Evolutionary conservation across 306 rosid genomes (phyloP), one percentile per base, ranked within the genome.

Genomic region (Lathyrus oleraceus): DNA sequence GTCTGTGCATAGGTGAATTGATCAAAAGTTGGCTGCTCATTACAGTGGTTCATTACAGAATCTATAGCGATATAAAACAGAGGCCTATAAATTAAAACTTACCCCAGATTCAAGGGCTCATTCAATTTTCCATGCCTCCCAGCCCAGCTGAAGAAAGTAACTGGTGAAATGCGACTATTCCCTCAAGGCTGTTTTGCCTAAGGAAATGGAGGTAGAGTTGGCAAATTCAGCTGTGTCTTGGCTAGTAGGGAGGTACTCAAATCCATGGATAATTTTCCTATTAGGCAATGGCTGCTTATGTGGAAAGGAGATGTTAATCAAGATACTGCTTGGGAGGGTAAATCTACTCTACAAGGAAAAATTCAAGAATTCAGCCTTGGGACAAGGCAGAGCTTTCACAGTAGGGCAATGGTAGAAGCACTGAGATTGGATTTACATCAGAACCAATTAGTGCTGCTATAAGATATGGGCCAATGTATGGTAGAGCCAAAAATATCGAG

Each of bases 111-210:
- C 45, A 60, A 32, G 45, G 19, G 20, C 13, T 16, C 23, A 11
- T 60, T 43, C 65, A 60, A 44, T 35, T 60, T 36, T 60, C n/a
- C 65, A 60, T 35, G 65, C 12, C 65, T 60, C 45, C 9, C 27
- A 32, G 45, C 45, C 4, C 27, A 35, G 45, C n/a, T 16, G 45
- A 60, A 32, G 23, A 60, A 60, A 25, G n/a, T 8, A 35, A n/a
- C 17, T 60, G 25, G n/a, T 16, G 45, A 32, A 32, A 5, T 9
- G 38, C 38, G 9, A 32, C n/a, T n/a, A n/a, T n/a, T n/a, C n/a
- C n/a, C n/a, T n/a, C n/a, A n/a, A n/a, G n/a, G n/a, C n/a, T n/a
- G n/a, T n/a, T n/a, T n/a, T n/a, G n/a, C n/a, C n/a, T n/a, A n/a
- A n/a, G n/a, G n/a, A n/a, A n/a, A n/a, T n/a, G n/a, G n/a, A n/a